phyloP scores from a whole-genome alignment of 75 land plant genomes.

The Ceratopteris richardii region DNA sequence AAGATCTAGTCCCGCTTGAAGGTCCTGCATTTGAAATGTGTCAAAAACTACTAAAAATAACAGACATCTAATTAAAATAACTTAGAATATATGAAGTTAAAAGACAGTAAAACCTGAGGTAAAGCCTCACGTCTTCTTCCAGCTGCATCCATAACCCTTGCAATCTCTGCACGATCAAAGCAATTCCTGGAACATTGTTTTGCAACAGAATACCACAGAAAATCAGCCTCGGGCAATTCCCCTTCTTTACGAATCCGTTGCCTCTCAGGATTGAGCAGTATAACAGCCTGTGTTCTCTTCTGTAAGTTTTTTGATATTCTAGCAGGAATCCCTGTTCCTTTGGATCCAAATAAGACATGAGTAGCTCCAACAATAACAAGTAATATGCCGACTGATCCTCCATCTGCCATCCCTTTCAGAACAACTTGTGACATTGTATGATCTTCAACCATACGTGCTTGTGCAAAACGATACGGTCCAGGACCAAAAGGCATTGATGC shows the following conservation, averaged over 20 bases:
- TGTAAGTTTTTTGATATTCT: constrained; percentile 67
- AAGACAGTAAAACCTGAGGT: constrained; percentile 63
- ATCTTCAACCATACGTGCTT: constrained; percentile 78
- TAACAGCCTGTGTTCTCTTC: constrained; percentile 72
- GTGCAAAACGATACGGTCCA: constrained; percentile 75
- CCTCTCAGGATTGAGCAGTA: constrained; percentile 82
- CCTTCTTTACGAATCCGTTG: constrained; percentile 83
- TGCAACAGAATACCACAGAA: constrained; percentile 94
- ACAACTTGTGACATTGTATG: constrained; percentile 71
- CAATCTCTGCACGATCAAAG: constrained; percentile 95
- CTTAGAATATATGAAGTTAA: not conserved
- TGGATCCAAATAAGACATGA: constrained; percentile 73
- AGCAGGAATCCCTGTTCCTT: constrained; percentile 84
- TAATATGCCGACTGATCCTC: constrained; percentile 55
- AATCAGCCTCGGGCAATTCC: constrained; percentile 82
- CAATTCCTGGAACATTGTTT: constrained; percentile 83
- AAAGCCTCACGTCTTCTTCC: constrained; percentile 76
- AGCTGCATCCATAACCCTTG: constrained; percentile 93
- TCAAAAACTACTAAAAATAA: too few species aligned
- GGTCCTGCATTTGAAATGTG: constrained; percentile 39
- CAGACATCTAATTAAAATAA: too few species aligned
- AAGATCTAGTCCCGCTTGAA: constrained; percentile 85
- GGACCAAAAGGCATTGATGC: constrained; percentile 60
- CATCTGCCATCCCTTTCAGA: constrained; percentile 43
- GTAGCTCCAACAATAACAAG: constrained; percentile 85